Base-by-base conservation (phyloP, 1,284 basidiomycete species). In the Rhodotorula sp. region DNA sequence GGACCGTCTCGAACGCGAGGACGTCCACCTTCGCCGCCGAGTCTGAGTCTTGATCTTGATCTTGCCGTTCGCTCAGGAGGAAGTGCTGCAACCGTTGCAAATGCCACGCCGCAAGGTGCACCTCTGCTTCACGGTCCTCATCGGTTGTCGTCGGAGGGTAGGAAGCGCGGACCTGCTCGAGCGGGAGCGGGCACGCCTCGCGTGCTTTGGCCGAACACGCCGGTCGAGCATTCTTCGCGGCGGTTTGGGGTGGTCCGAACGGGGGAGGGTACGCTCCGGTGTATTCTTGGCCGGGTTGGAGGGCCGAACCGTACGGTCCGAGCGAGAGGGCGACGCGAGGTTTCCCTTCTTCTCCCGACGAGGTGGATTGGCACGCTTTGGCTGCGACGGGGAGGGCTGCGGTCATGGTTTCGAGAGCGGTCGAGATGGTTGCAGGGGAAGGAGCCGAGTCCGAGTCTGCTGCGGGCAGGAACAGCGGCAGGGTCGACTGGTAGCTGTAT, bases 281-380 rank as follows among this genome's bases (percentile, higher is more conserved):
- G 71, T 78, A 78, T 39, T 78, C 77, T 57, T 73, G 76, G 1
- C 74, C 76, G 1, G 77, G 77, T 39, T 67, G 67, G 48, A 74
- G 70, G 14, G 68, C 62, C 16, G 77, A 70, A 16, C 77, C 77
- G 57, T 73, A 78, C 12, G 77, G 77, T 12, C 77, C 77, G 43
- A 78, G 68, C 16, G 76, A 77, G 31, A 78, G 70, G 26, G 72
- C 70, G 18, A 70, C 43, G 23, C 48, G n/a, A 2, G 54, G 10
- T 15, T 29, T 4, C 34, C 57, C 51, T 8, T 58, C 5, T 29
- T 58, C 5, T 29, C 7, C 12, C n/a, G 68, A 43, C 20, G 62
- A 60, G 49, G 15, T 31, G 16, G 54, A 43, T 43, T 43, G 39
- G 39, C 39, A 43, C 39, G 39, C 39, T 10, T 26, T 16, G 54